Base-by-base conservation (phyloP, 306 rosid genomes). In the Vicia sativa region DNA sequence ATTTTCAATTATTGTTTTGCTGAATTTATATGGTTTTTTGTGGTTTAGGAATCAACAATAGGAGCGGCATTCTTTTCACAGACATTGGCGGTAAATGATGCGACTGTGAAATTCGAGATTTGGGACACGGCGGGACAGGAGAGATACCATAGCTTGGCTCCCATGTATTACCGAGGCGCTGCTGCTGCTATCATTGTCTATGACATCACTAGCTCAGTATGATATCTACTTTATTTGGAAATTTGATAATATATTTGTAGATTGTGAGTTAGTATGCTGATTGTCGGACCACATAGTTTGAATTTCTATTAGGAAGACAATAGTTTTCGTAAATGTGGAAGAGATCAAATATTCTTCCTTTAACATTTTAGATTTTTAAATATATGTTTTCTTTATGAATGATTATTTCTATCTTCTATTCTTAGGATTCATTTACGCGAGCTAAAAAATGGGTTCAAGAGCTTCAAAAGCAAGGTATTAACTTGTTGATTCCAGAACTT, bases 41-140 rank as follows among this genome's bases (percentile, higher is more conserved):
- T 71, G 65, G 45, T 63, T 23, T 73, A 84, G 89, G 89, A 84
- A 79, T 84, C 89, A 73, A 84, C 89, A 7, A 81, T 84, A 65
- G 89, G 89, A 13, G 89, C 89, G 3, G 89, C 89, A 0, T 84
- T 84, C 79, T 84, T 84, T 77, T 84, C 89, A 0, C 89, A 84
- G 78, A 84, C 89, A 9, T 70, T 84, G 76, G 89, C 89, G 3
- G 89, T 81, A 34, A 81, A 84, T 57, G 89, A 81, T 56, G 86
- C 86, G 12, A 84, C 82, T 0, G 86, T 84, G 31, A 84, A 84
- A 67, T 84, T 84, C 67, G 89, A 84, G 79, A 84, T 84, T 55
- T 84, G 89, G 89, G 89, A 84, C 58, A 84, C 89, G 0, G 89
- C 89, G 0, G 89, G 89, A 48, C 89, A 84, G 59, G 89, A 84